These are phyloP conservation scores for Oidium heveae DNA, from an alignment of 2,329 filamentous ascomycete genomes.

Conservation along the genomic window DNA sequence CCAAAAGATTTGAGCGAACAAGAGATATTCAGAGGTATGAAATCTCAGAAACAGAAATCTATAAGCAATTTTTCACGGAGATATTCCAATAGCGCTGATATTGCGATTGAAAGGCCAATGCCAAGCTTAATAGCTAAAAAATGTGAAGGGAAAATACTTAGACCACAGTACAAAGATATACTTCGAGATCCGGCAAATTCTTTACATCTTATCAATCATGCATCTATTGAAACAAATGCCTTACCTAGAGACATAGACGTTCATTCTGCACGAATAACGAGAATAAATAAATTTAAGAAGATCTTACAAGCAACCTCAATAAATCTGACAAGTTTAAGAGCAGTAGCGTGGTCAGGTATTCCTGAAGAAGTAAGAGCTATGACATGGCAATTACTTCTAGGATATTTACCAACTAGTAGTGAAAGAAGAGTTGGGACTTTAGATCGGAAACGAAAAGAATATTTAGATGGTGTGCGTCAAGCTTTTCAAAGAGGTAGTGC, in stretches of 20 bases:
- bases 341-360: constrained; percentile 79
- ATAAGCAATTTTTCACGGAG: constrained; percentile 23
- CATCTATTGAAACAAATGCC: constrained; percentile 45
- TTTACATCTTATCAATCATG: constrained; percentile 78
- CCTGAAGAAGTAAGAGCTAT: constrained; percentile 90
- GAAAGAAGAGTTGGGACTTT: constrained; percentile 74
- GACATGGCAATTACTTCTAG: constrained; percentile 93
- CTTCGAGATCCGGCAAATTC: constrained; percentile 75
- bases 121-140: constrained; percentile 66
- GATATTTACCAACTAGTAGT: constrained; percentile 89
- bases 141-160: constrained; percentile 77
- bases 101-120: constrained; percentile 67
- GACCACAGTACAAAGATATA: constrained; percentile 95
- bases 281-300: constrained; percentile 97
- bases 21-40: constrained; percentile 3
- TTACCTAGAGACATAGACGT: constrained; percentile 64
- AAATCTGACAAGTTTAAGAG: constrained; percentile 55
- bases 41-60: constrained; percentile 16
- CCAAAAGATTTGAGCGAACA: constrained; percentile 5
- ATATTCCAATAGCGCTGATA: constrained; percentile 73
- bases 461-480: constrained; percentile 68
- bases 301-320: constrained; percentile 84
- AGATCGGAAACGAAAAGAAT: constrained; percentile 88
- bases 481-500: constrained; percentile 40
- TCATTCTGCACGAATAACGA: constrained; percentile 63